phyloP scores from a whole-genome alignment of 257 asterid species.

The Gentiana macrophylla region DNA sequence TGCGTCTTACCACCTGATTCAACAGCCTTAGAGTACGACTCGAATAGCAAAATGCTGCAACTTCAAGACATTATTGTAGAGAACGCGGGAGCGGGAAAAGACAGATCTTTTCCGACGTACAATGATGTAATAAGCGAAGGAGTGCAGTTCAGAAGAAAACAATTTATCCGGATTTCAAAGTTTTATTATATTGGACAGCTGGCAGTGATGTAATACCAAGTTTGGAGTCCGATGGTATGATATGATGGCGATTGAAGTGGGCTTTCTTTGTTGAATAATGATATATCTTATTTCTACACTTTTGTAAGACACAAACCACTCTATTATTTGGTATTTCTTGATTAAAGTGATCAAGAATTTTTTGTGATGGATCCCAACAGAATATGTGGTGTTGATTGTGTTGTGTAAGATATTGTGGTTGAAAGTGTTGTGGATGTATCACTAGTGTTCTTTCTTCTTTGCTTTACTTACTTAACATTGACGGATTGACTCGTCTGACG shows the following conservation, averaged over 20 bases:
- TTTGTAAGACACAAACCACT: too few species aligned
- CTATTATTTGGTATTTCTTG: too few species aligned
- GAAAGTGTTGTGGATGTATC: too few species aligned
- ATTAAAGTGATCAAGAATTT: too few species aligned
- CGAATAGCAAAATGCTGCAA: background rate
- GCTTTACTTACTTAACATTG: too few species aligned
- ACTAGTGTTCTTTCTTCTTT: too few species aligned
- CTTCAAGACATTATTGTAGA: background rate
- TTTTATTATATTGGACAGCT: constrained; percentile 18
- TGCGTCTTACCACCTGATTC: constrained; percentile 10
- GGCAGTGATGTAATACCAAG: constrained; percentile 20
- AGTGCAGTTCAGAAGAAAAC: background rate
- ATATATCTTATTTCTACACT: too few species aligned
- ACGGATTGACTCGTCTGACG: too few species aligned
- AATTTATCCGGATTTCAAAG: constrained; percentile 21
- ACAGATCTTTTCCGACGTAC: background rate
- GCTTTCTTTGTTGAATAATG: background rate
- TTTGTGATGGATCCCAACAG: too few species aligned
- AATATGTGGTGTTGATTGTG: too few species aligned
- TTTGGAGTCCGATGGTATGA: constrained; percentile 64
- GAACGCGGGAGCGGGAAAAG: constrained; percentile 1
- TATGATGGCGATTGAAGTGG: constrained; percentile 19
- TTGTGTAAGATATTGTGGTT: too few species aligned
- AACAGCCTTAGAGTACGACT: background rate
- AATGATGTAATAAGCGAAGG: background rate